Evolutionary conservation across 1,139 yeast genomes (phyloP).

Genomic region (Nakaseomyces sp.): DNA sequence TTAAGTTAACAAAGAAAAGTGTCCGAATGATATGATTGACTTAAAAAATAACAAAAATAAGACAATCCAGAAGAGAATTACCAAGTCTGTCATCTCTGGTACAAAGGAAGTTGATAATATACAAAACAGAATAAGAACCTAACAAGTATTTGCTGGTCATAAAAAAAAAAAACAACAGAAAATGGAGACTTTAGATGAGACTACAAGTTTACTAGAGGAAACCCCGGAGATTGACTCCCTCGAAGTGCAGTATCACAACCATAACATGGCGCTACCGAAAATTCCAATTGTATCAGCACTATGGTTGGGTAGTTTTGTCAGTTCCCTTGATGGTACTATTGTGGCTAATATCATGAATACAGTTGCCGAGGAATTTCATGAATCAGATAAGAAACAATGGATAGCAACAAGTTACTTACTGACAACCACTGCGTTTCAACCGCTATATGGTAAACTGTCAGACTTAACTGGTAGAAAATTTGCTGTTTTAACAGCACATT

Average conservation of each 20-base stretch:
- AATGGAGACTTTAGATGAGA: constrained; percentile 20
- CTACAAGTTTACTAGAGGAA: constrained; percentile 15
- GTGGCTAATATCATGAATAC: constrained; percentile 56
- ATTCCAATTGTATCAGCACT: constrained; percentile 33
- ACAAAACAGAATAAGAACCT: no score
- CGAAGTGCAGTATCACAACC: constrained; percentile 21
- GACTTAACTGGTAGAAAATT: constrained; percentile 46
- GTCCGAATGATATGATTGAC: no score
- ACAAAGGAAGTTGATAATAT: no score
- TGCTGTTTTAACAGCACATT: constrained; percentile 37
- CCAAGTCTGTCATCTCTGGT: no score
- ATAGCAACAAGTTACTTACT: constrained; percentile 56
- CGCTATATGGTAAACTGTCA: constrained; percentile 49
- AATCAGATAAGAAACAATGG: constrained; percentile 51
- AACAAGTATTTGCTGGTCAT: no score
- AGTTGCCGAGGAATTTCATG: constrained; percentile 54
- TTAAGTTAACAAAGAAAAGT: no score
- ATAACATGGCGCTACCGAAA: constrained; percentile 25
- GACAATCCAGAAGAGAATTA: no score
- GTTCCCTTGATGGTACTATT: constrained; percentile 56
- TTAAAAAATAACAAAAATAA: no score
- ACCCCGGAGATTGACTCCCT: constrained; percentile 11
- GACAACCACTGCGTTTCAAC: constrained; percentile 62
- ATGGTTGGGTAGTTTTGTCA: constrained; percentile 46
- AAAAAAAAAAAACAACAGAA: not conserved